Evolutionary conservation across 768 basidiomycete species (phyloP).

Genomic region (Dioszegia crocea): DNA sequence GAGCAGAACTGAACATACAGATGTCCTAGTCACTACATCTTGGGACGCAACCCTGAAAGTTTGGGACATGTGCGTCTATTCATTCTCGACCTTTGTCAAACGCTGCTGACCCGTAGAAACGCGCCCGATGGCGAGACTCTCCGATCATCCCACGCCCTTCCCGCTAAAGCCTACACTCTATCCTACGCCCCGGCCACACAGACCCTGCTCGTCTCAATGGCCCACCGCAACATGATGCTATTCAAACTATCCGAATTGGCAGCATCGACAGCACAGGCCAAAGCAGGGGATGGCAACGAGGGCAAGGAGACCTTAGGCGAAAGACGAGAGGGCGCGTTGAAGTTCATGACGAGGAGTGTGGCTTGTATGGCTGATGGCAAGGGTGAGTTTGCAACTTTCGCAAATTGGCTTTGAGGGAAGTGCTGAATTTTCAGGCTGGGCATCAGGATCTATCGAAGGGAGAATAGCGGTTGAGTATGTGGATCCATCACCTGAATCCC

Average conservation of each 20-base stretch:
- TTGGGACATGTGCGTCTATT: slow-evolving; percentile 62
- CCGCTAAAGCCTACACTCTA: slow-evolving; percentile 80
- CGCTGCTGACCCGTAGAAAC: slow-evolving; percentile 17
- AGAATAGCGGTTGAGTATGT: slow-evolving; percentile 97
- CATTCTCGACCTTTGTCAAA: background rate
- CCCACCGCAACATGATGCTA: slow-evolving; percentile 81
- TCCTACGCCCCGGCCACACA: slow-evolving; percentile 63
- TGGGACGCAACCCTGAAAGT: slow-evolving; percentile 87
- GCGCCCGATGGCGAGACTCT: slow-evolving; percentile 53
- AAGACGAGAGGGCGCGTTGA: slow-evolving; percentile 83
- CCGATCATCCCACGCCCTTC: slow-evolving; percentile 63
- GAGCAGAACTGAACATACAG: slow-evolving; percentile 51
- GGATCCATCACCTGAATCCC: slow-evolving; percentile 68
- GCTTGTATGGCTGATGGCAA: slow-evolving; percentile 90
- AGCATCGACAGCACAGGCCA: slow-evolving; percentile 30
- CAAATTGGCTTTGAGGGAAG: no score
- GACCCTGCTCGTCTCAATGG: slow-evolving; percentile 87
- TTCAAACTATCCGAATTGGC: slow-evolving; percentile 75
- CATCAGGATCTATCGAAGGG: slow-evolving; percentile 88
- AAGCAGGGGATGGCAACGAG: slow-evolving; percentile 28
- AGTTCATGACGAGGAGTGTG: slow-evolving; percentile 87
- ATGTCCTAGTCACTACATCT: slow-evolving; percentile 73
- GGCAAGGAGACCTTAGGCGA: slow-evolving; percentile 60
- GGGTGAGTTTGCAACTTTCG: slow-evolving; percentile 55
- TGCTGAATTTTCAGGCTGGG: slow-evolving; percentile 64